Conservation (phyloP, 768 basidiomycete species). For the Sarcomyxa edulis region DNA sequence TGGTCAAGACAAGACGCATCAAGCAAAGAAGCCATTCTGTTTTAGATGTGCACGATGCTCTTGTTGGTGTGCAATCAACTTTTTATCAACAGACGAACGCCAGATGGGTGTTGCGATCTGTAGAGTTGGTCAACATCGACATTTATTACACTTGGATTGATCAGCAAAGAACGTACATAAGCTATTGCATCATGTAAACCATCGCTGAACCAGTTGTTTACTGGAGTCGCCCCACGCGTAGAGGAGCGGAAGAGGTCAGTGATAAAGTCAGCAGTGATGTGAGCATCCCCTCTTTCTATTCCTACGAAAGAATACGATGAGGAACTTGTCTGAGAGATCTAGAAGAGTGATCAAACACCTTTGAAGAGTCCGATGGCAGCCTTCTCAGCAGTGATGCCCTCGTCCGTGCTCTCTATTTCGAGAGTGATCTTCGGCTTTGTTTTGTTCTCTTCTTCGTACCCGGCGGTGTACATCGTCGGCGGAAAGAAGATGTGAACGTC, state of each 20-base stretch:
- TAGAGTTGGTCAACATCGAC: no score
- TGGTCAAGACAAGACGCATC: no score
- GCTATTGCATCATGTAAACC: no score
- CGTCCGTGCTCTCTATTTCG: conserved; percentile 74
- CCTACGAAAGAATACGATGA: conserved; percentile 31
- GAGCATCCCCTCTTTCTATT: conserved; percentile 61
- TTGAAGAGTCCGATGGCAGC: conserved; percentile 55
- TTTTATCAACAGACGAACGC: conserved; percentile 44
- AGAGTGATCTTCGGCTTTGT: conserved; percentile 71
- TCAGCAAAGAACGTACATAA: no score
- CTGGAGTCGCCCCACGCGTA: no score
- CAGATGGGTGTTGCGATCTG: conserved; percentile 51
- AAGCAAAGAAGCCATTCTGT: no score
- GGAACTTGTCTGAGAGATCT: neutral
- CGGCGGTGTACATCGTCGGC: conserved; percentile 73
- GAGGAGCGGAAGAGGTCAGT: conserved; percentile 23
- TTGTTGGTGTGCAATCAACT: conserved; percentile 35
- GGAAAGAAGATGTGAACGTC: conserved; percentile 81
- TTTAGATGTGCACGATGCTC: no score
- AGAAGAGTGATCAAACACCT: conserved; percentile 32
- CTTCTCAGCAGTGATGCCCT: conserved; percentile 54
- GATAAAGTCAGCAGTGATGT: conserved; percentile 72
- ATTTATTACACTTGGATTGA: no score
- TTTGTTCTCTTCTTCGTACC: conserved; percentile 70
- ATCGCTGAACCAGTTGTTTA: no score